Conservation (phyloP, 805 yeast species). For the Cyberlindnera misumaiensis region DNA sequence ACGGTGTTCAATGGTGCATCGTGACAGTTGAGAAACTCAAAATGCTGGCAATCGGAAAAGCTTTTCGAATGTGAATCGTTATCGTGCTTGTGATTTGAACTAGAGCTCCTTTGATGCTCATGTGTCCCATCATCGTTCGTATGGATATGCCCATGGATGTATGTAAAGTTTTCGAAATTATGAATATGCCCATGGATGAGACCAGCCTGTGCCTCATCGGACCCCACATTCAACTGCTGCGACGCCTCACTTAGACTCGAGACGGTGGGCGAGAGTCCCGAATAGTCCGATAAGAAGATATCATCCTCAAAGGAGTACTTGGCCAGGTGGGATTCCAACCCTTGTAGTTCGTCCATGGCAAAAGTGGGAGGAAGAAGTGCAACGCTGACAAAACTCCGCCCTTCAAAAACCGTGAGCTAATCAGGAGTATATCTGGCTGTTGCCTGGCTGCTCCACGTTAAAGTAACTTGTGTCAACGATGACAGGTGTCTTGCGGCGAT, state of each 20-base stretch:
- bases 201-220: slow-evolving; percentile 25
- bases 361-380: no score
- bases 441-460: no score
- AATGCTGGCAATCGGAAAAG: slow-evolving; percentile 32
- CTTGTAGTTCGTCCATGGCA: no score
- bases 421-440: no score
- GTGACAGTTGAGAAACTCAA: slow-evolving; percentile 35
- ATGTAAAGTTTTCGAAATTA: slow-evolving; percentile 52
- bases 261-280: no score
- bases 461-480: no score
- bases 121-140: slow-evolving; percentile 21
- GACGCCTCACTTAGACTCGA: background rate
- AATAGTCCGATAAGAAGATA: background rate
- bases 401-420: no score
- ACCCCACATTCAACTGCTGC: background rate
- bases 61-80: slow-evolving; percentile 16
- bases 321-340: background rate
- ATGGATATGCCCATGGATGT: slow-evolving; percentile 65
- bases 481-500: no score
- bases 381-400: no score
- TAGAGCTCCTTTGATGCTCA: slow-evolving; percentile 1
- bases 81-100: slow-evolving; percentile 15
- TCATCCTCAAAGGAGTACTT: background rate
- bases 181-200: slow-evolving; percentile 66
- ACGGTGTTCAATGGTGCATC: slow-evolving; percentile 10